Evolutionary conservation across 2,329 filamentous ascomycete species (phyloP).

Genomic region (Aureobasidium sp.): DNA sequence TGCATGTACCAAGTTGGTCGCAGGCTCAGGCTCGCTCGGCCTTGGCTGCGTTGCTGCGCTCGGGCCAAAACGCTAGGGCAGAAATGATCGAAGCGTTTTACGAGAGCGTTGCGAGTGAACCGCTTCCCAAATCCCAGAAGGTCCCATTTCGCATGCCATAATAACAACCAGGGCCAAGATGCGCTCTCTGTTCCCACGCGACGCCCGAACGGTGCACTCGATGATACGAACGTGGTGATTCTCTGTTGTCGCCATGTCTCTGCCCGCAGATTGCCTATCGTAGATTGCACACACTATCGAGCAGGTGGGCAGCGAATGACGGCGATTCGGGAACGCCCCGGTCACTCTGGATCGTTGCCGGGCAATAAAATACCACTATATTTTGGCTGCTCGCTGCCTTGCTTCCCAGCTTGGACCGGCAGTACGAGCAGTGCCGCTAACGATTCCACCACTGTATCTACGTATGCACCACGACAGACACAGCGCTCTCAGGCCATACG

Average conservation of each 20-base stretch:
- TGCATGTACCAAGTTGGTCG: slow-evolving; percentile 9
- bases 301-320: background rate
- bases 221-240: background rate
- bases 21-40: slow-evolving; percentile 7
- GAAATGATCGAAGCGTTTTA: slow-evolving; percentile 11
- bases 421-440: slow-evolving; percentile 9
- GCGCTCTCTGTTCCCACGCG: background rate
- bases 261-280: background rate
- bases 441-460: slow-evolving; percentile 5
- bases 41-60: slow-evolving; percentile 2
- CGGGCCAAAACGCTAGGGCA: background rate
- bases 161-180: background rate
- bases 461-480: slow-evolving; percentile 8
- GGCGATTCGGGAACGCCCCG: slow-evolving; percentile 9
- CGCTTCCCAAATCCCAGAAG: background rate
- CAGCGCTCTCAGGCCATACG: slow-evolving; percentile 9
- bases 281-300: background rate
- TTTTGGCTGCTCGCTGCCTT: slow-evolving; percentile 8
- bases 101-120: background rate
- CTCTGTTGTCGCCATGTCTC: background rate
- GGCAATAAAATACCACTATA: slow-evolving; percentile 7
- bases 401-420: slow-evolving; percentile 7
- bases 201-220: background rate
- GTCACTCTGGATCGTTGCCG: slow-evolving; percentile 4
- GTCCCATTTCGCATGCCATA: background rate